A percentile compares a stretch with the other conserved stretches of the same genome.
Evolutionary conservation across 2,329 filamentous ascomycete species (phyloP).

Genomic region (Aspergillus puulaauensis): DNA sequence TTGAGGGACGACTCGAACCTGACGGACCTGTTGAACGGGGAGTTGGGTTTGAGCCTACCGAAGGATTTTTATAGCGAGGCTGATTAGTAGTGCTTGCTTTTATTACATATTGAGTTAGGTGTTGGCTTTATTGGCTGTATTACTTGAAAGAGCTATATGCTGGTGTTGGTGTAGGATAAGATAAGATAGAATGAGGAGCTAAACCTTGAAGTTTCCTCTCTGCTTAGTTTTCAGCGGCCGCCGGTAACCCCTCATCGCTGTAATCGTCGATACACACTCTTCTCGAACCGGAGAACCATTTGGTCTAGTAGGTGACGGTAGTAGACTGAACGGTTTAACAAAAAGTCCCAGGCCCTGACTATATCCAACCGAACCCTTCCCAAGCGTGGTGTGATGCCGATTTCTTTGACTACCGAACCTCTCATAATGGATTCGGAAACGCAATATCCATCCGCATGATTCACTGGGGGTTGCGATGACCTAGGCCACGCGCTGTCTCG

Average conservation of each 20-base stretch:
- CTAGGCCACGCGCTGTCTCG: background rate
- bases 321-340: background rate
- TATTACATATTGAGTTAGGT: background rate
- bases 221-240: background rate
- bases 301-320: background rate
- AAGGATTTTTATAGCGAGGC: constrained; percentile 36
- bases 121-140: background rate
- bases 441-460: background rate
- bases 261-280: background rate
- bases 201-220: background rate
- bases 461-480: background rate
- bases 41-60: constrained; percentile 68
- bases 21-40: constrained; percentile 68
- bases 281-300: background rate
- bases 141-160: background rate
- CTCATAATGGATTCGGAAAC: too few relatives aligned
- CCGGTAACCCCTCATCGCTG: background rate
- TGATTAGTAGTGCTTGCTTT: constrained; percentile 16
- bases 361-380: background rate
- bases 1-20: constrained; percentile 77
- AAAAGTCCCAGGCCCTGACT: background rate
- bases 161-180: background rate
- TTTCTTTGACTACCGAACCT: background rate
- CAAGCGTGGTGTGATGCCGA: background rate
- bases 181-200: background rate